Evolutionary conservation across 148 eudicot genomes (phyloP), one percentile per base, ranked within the genome.

Genomic region (Vaccinium myrtillus): DNA sequence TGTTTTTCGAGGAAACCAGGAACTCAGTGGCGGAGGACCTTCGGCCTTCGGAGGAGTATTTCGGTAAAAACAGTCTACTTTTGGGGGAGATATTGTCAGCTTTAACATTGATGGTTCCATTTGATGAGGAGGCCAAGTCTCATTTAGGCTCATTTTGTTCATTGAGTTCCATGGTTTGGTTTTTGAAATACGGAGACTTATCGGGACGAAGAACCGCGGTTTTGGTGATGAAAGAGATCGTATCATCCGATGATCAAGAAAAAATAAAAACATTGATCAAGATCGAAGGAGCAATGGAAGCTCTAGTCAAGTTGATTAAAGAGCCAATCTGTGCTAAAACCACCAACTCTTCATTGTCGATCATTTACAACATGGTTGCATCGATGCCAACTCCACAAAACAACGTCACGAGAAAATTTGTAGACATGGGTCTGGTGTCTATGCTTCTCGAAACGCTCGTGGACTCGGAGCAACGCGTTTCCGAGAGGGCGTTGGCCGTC

Each of bases 401-500:
- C 18, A 78, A 86, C 25, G 25, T 85, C 46, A 79, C 78, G 21
- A 39, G 59, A 13, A 85, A 43, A 56, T 85, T 91, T 76, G 88
- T 87, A 0, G 88, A 90, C 27, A 83, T 81, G 89, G 93, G 91
- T 36, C 65, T 95, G 54, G 83, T 90, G 19, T 43, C 92, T 81
- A 54, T 86, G 81, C 84, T 93, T n/a, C 82, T 95, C 51, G 98
- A 95, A 86, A 87, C 88, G 55, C 90, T 93, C 2, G 91, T 95
- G 21, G 92, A 88, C 19, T 87, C 88, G 1, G 95, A 94, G 8
- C 89, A 81, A 78, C 83, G 95, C 89, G 48, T 86, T 51, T 90
- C 91, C 18, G 98, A 95, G 84, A 93, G 88, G 82, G 91, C 91
- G 23, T 79, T 95, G 9, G 93, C 90, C 3, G 93, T 95, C 23